These are phyloP conservation scores for Tephrocybe sp. DNA, from an alignment of 768 basidiomycete species.

Conservation along the genomic window DNA sequence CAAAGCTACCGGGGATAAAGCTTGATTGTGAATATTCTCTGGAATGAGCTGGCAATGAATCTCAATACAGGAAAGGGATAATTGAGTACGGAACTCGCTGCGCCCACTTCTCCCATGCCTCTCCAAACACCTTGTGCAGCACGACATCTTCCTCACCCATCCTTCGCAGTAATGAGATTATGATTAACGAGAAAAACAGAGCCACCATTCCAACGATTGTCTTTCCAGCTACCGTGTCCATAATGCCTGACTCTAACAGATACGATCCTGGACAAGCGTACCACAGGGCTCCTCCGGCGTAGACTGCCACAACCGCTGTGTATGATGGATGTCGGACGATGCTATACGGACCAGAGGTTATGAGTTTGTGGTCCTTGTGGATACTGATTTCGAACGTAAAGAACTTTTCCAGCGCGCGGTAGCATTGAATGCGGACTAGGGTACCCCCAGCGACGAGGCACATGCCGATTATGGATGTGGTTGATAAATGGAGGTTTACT, in stretches of 20 bases:
- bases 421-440: conserved; percentile 35
- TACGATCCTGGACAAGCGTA: conserved; percentile 31
- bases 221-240: conserved; percentile 25
- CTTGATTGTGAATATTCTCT: too few species aligned
- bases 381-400: conserved; percentile 42
- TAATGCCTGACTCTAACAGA: conserved; percentile 28
- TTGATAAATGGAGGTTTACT: conserved; percentile 20
- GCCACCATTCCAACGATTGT: conserved; percentile 7
- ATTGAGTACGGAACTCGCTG: conserved; percentile 25
- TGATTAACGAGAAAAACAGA: conserved; percentile 6
- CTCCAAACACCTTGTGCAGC: conserved; percentile 27
- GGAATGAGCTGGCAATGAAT: too few species aligned
- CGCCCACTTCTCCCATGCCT: conserved; percentile 29
- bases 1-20: too few species aligned
- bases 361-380: conserved; percentile 23
- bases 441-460: conserved; percentile 26
- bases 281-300: conserved; percentile 29
- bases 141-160: conserved; percentile 27
- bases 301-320: conserved; percentile 24
- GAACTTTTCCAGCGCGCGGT: conserved; percentile 29
- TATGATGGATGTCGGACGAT: conserved; percentile 36
- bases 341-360: conserved; percentile 31
- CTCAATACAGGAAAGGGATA: conserved; percentile 23
- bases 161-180: conserved; percentile 15
- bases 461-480: conserved; percentile 29